Evolutionary conservation across 257 asterid species (phyloP).

Genomic region (Nyctanthes arbortristis): DNA sequence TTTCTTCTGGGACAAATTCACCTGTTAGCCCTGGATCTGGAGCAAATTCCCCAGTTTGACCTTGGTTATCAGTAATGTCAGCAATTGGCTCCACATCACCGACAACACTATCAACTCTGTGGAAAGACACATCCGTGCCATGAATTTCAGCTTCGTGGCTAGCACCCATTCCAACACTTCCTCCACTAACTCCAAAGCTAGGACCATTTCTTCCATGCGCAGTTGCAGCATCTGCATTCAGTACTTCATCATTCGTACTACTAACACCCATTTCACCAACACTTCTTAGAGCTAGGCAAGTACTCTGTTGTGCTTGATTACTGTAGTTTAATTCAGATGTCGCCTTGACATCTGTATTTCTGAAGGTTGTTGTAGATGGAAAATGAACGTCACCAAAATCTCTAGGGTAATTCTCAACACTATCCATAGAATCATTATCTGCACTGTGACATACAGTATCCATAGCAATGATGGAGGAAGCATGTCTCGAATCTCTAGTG

Average conservation of each 20-base stretch:
- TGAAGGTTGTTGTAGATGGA: conserved; percentile 71
- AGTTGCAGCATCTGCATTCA: conserved; percentile 84
- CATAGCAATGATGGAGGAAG: conserved; percentile 96
- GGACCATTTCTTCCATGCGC: conserved; percentile 82
- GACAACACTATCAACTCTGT: conserved; percentile 76
- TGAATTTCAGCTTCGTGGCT: conserved; percentile 99
- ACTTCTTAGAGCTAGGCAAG: conserved; percentile 76
- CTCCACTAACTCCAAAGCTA: conserved; percentile 93
- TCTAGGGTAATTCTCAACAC: conserved; percentile 90
- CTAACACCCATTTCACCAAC: conserved; percentile 92
- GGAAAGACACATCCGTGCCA: conserved; percentile 70
- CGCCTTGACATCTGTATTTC: conserved; percentile 66
- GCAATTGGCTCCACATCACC: conserved; percentile 90
- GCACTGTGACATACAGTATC: conserved; percentile 74
- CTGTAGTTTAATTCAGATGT: conserved; percentile 92
- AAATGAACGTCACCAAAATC: conserved; percentile 71
- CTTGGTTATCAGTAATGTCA: conserved; percentile 93
- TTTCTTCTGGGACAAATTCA: conserved; percentile 91
- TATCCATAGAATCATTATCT: conserved; percentile 90
- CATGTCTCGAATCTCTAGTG: conserved; percentile 73
- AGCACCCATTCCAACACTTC: conserved; percentile 99
- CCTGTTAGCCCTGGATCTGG: conserved; percentile 97
- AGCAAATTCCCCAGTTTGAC: conserved; percentile 83
- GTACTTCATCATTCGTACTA: conserved; percentile 94
- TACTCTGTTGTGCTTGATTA: conserved; percentile 92